These are phyloP conservation scores for Rutstroemia sp. DNA, from an alignment of 2,329 filamentous ascomycete genomes.

Conservation along the genomic window DNA sequence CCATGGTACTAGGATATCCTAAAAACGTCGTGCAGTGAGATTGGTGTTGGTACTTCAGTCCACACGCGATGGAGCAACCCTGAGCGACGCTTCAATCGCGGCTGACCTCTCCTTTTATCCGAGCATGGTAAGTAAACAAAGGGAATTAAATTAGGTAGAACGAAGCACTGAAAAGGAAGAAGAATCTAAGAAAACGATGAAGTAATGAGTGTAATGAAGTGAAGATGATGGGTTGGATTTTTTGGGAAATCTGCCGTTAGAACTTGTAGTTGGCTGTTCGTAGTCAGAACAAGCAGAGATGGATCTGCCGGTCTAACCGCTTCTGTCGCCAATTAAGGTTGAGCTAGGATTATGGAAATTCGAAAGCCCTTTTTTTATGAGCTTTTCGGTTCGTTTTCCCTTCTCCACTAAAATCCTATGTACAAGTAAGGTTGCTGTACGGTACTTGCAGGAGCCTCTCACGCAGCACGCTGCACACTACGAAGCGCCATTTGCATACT, in stretches of 20 bases:
- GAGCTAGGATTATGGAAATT: too few species aligned
- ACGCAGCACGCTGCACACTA: too few species aligned
- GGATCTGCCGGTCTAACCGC: too few species aligned
- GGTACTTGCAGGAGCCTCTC: too few species aligned
- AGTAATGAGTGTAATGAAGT: neutral
- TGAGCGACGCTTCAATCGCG: conserved; percentile 8
- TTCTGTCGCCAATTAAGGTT: too few species aligned
- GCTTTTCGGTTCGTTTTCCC: too few species aligned
- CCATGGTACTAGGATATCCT: conserved; percentile 10
- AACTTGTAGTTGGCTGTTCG: too few species aligned
- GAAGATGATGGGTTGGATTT: neutral
- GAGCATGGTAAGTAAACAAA: neutral
- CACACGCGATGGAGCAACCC: conserved; percentile 8
- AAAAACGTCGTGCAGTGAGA: conserved; percentile 1
- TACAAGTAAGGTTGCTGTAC: too few species aligned
- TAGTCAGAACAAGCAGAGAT: too few species aligned
- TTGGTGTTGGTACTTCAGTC: neutral
- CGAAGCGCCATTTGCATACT: too few species aligned
- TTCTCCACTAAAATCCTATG: too few species aligned
- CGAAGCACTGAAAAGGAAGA: neutral
- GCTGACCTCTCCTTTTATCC: neutral
- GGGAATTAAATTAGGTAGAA: neutral
- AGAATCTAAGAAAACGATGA: neutral
- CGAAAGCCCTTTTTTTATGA: too few species aligned
- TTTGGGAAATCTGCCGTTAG: neutral